Percentiles rank a stretch among this genome's conserved stretches.
These are phyloP conservation scores for Podospora pseudopauciseta DNA, from an alignment of 495 filamentous ascomycete species.

Conservation along the genomic window DNA sequence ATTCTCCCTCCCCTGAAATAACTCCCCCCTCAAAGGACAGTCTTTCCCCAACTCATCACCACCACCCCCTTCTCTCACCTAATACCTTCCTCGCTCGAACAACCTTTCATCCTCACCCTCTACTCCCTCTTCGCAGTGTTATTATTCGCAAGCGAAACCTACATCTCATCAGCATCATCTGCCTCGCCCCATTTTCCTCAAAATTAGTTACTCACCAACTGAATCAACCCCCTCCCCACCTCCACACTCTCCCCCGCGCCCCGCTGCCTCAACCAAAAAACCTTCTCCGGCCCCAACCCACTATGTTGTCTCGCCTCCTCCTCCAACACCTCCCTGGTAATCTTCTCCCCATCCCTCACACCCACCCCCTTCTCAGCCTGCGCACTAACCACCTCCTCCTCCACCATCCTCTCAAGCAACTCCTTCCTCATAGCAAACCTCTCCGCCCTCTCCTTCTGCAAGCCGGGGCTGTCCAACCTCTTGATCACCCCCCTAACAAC, in stretches of 20 bases:
- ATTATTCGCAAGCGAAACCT: not conserved
- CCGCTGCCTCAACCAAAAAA: slow-evolving; percentile 52
- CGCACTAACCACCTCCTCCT: slow-evolving; percentile 32
- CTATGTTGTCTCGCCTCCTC: slow-evolving; percentile 61
- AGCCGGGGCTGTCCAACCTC: slow-evolving; percentile 80
- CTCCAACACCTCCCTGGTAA: slow-evolving; percentile 55
- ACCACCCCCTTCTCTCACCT: too few species aligned
- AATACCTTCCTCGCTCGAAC: too few species aligned
- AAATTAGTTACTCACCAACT: not conserved
- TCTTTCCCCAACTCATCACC: too few species aligned
- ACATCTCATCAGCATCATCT: not conserved
- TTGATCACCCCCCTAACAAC: slow-evolving; percentile 63
- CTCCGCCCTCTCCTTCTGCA: slow-evolving; percentile 70
- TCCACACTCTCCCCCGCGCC: not conserved
- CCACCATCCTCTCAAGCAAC: slow-evolving; percentile 55
- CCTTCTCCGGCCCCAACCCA: slow-evolving; percentile 59
- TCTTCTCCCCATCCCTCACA: slow-evolving; percentile 67
- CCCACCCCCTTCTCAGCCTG: slow-evolving; percentile 40
- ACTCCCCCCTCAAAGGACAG: too few species aligned
- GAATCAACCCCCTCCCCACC: not conserved
- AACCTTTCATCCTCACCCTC: too few species aligned
- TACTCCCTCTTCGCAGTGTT: not conserved
- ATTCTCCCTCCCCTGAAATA: too few species aligned
- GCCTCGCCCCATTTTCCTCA: not conserved
- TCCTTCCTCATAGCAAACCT: slow-evolving; percentile 65